Percentiles rank a stretch among this genome's conserved stretches.
Evolutionary conservation across 2,329 filamentous ascomycete genomes (phyloP).

Genomic region (Aspergillus bombycis): DNA sequence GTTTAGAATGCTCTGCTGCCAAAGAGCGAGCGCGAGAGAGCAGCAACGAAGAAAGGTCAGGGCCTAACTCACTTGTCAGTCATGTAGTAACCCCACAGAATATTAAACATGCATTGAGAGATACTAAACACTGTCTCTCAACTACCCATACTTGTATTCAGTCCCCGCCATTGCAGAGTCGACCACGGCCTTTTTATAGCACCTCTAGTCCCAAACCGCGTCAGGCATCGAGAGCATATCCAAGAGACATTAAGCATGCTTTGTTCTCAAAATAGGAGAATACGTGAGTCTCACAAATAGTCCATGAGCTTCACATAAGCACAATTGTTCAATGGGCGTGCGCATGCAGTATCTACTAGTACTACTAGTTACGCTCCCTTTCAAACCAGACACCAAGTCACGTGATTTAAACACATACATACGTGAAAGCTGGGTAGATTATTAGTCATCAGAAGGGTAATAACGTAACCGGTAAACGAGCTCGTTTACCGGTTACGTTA

Average conservation of each 20-base stretch:
- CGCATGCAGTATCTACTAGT: background rate
- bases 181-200: slow-evolving; percentile 26
- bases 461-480: no score
- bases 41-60: slow-evolving; percentile 56
- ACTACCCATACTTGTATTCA: slow-evolving; percentile 34
- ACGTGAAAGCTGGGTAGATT: no score
- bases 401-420: background rate
- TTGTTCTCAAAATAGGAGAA: background rate
- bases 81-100: no score
- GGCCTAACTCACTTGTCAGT: slow-evolving; percentile 19
- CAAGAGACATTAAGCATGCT: slow-evolving; percentile 47
- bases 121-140: background rate
- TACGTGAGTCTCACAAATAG: background rate
- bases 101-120: background rate
- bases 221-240: slow-evolving; percentile 53
- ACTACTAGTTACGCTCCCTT: background rate
- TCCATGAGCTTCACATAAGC: background rate
- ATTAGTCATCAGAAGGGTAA: no score
- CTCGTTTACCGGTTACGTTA: no score
- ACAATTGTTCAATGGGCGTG: background rate
- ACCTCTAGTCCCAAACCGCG: slow-evolving; percentile 39
- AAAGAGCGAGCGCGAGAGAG: slow-evolving; percentile 59
- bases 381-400: slow-evolving; percentile 4
- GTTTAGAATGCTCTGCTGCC: slow-evolving; percentile 57
- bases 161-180: slow-evolving; percentile 26